These are phyloP conservation scores for Schizochytrium sp. DNA, from an alignment of 108 stramenopile species.

Conservation along the genomic window DNA sequence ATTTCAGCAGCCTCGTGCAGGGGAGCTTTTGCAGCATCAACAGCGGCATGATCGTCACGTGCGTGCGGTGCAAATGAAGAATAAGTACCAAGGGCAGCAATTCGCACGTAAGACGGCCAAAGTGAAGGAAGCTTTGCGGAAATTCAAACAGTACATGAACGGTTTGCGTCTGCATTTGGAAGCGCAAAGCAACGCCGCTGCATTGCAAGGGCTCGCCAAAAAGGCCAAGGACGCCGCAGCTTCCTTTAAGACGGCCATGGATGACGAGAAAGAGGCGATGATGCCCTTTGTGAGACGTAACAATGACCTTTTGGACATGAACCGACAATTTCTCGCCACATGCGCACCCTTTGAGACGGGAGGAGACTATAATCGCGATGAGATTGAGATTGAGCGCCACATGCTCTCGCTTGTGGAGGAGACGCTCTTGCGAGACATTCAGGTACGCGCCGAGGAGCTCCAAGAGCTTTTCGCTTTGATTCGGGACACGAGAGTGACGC, in stretches of 20 bases:
- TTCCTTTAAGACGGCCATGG: slow-evolving; percentile 25
- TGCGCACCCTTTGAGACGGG: slow-evolving; percentile 32
- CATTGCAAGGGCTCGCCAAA: slow-evolving; percentile 43
- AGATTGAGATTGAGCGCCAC: slow-evolving; percentile 26
- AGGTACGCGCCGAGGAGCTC: slow-evolving; percentile 27
- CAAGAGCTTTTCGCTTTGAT: background rate
- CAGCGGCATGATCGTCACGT: slow-evolving; percentile 21
- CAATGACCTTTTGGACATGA: slow-evolving; percentile 22
- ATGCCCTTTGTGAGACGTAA: slow-evolving; percentile 23
- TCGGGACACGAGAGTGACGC: background rate
- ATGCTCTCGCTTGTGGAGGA: background rate
- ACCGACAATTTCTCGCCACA: slow-evolving; percentile 20
- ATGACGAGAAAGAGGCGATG: slow-evolving; percentile 20
- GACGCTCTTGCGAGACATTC: slow-evolving; percentile 16
- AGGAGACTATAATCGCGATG: slow-evolving; percentile 40
- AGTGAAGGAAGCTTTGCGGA: background rate
- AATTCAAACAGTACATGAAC: slow-evolving; percentile 23
- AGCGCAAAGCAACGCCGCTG: slow-evolving; percentile 34
- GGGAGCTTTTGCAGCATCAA: slow-evolving; percentile 41
- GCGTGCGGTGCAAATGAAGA: background rate
- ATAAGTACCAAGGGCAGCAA: slow-evolving; percentile 27
- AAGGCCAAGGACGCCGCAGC: slow-evolving; percentile 40
- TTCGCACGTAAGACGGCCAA: background rate
- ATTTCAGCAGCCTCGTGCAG: slow-evolving; percentile 45
- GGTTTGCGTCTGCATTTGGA: slow-evolving; percentile 10